Base-by-base conservation (phyloP, 257 asterid genomes). In the Scutellaria minor region DNA sequence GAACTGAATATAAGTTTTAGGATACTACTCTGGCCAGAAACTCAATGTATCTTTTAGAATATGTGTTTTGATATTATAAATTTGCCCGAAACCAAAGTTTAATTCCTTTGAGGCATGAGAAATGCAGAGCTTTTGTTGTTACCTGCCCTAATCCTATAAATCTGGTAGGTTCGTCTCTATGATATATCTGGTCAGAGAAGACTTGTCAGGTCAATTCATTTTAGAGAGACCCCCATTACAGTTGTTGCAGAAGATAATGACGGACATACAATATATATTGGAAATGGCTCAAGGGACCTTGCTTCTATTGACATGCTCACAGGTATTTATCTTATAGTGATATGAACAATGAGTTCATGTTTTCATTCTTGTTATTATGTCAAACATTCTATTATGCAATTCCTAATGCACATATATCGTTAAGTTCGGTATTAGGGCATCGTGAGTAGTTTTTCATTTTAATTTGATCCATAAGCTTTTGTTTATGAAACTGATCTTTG, bases 211-310 rank as follows among this genome's bases (percentile, higher is more conserved):
- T 83, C 96, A 66, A 63, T 92, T 81, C 92, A 88, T 80, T 95
- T 89, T 79, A 81, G 96, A 60, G 98, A 95, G 81, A 88, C 96
- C 18, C 75, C 98, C 64, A 95, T 95, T 57, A 92, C 76, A 83
- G 90, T 94, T 71, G 81, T 95, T 76, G 71, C 84, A 48, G 94
- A 81, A 80, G 99, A 95, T 78, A 72, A 71, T 64, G 98, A 92
- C 68, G 99, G 98, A 31, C 84, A 87, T 13, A 88, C 91, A 31
- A 64, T 95, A 60, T 90, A 89, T 71, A 54, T 86, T 64, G 98
- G 98, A 79, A 95, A 90, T 82, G 97, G 96, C 42, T 84, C 97
- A 1, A 98, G 99, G 1, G 99, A 95, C 81, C 96, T 95, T 79
- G 99, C 96, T 76, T 88, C 96, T 64, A 31, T 85, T 76, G 98